Percentiles rank a stretch among this genome's conserved stretches.
phyloP scores from a whole-genome alignment of 1,139 yeast genomes.

The Pneumocystis jirovecii region DNA sequence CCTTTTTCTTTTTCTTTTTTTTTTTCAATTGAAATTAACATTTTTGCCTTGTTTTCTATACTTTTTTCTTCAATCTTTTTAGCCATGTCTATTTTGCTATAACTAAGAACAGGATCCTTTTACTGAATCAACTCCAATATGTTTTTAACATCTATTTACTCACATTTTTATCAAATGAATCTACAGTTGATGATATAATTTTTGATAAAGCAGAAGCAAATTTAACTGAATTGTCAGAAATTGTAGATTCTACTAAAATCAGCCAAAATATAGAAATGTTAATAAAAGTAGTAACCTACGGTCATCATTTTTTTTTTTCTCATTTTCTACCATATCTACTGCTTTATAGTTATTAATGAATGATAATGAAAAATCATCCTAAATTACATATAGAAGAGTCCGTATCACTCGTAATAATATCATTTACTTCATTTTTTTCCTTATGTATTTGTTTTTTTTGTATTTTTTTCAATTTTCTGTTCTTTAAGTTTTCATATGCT shows the following conservation, averaged over 20 bases:
- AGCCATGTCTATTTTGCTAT: slow-evolving; percentile 40
- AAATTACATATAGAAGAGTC: neutral
- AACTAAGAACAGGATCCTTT: slow-evolving; percentile 3
- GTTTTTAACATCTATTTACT: neutral
- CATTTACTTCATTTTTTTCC: neutral
- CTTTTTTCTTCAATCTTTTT: slow-evolving; percentile 68
- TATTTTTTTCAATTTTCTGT: neutral
- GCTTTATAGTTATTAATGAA: neutral
- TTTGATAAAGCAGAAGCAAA: slow-evolving; percentile 77
- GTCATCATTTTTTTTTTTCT: slow-evolving; percentile 16
- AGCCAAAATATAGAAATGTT: neutral
- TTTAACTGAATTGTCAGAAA: slow-evolving; percentile 47
- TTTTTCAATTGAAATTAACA: slow-evolving; percentile 56
- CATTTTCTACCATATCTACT: slow-evolving; percentile 13
- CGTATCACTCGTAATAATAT: neutral
- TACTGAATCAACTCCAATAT: neutral
- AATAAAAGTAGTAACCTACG: neutral
- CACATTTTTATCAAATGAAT: slow-evolving; percentile 61
- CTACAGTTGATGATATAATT: slow-evolving; percentile 69
- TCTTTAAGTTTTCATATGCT: neutral
- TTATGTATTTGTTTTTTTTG: neutral
- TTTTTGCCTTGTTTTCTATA: slow-evolving; percentile 69
- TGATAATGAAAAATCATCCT: neutral
- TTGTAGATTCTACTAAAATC: slow-evolving; percentile 19
- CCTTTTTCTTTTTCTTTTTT: slow-evolving; percentile 51